Evolutionary conservation across 108 stramenopile genomes (phyloP).

Genomic region (Seminavis robusta): DNA sequence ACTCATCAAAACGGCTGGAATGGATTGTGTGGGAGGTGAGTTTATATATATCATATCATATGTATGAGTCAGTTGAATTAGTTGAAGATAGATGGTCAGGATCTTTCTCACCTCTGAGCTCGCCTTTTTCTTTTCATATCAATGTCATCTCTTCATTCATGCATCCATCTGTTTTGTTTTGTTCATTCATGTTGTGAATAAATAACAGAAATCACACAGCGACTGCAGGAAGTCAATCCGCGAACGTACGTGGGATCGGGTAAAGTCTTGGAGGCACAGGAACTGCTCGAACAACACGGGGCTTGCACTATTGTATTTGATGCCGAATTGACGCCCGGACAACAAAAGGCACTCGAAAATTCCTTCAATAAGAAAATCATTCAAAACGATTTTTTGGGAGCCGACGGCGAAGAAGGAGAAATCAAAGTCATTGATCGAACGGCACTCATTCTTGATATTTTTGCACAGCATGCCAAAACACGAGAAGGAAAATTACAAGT

Average conservation of each 20-base stretch:
- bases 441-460: constrained; percentile 94
- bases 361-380: constrained; percentile 71
- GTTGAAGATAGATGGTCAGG: no score
- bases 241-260: constrained; percentile 88
- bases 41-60: no score
- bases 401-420: constrained; percentile 37
- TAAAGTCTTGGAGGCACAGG: constrained; percentile 68
- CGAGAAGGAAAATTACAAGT: constrained; percentile 94
- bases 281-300: constrained; percentile 40
- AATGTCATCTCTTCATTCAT: no score
- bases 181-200: no score
- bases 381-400: constrained; percentile 73
- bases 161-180: no score
- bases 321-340: constrained; percentile 91
- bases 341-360: constrained; percentile 87
- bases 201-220: constrained; percentile 88
- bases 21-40: constrained; percentile 62
- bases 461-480: constrained; percentile 93
- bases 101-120: no score
- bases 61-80: no score
- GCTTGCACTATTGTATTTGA: constrained; percentile 91
- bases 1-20: constrained; percentile 88
- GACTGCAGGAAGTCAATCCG: constrained; percentile 88
- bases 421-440: constrained; percentile 95
- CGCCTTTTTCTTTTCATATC: no score